Evolutionary conservation across 352 stramenopile genomes (phyloP).

Genomic region (Aphanomyces stellatus): DNA sequence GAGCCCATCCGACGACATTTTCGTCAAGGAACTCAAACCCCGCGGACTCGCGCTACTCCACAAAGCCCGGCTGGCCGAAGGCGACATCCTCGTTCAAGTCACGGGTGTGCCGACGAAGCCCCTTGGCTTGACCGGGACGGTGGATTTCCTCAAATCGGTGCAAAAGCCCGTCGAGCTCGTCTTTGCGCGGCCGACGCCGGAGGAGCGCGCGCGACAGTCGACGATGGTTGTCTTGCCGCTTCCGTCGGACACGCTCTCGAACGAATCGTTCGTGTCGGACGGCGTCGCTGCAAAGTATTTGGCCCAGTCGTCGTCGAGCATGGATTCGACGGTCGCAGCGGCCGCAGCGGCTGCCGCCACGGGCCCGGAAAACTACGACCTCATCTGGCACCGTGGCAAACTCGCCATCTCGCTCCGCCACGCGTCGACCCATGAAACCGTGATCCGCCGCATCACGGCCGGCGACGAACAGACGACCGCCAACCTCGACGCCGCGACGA

Average conservation of each 20-base stretch:
- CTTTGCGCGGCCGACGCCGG: slow-evolving; percentile 37
- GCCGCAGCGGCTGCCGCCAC: not conserved
- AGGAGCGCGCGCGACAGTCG: slow-evolving; percentile 21
- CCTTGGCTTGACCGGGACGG: slow-evolving; percentile 59
- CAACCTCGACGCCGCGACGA: not conserved
- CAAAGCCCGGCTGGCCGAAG: slow-evolving; percentile 30
- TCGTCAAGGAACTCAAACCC: slow-evolving; percentile 53
- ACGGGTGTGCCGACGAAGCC: slow-evolving; percentile 58
- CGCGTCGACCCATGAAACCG: slow-evolving; percentile 1
- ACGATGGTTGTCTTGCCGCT: slow-evolving; percentile 49
- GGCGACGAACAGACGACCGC: slow-evolving; percentile 6
- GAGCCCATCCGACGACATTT: slow-evolving; percentile 43
- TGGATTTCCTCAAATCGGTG: slow-evolving; percentile 68
- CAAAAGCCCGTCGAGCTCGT: slow-evolving; percentile 74
- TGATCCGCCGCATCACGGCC: not conserved
- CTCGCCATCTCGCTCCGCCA: slow-evolving; percentile 4
- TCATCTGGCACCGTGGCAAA: slow-evolving; percentile 19
- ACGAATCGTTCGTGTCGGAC: slow-evolving; percentile 19
- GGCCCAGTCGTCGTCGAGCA: not conserved
- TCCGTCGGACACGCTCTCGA: slow-evolving; percentile 28
- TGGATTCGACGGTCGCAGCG: not conserved
- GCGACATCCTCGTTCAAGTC: slow-evolving; percentile 70
- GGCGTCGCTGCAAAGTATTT: not conserved
- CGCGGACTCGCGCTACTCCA: not conserved
- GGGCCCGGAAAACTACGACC: not conserved